A percentile compares a stretch with the other conserved stretches of the same genome.
Evolutionary conservation across 306 rosid species (phyloP).

Genomic region (Oxytropis ochrocephala): DNA sequence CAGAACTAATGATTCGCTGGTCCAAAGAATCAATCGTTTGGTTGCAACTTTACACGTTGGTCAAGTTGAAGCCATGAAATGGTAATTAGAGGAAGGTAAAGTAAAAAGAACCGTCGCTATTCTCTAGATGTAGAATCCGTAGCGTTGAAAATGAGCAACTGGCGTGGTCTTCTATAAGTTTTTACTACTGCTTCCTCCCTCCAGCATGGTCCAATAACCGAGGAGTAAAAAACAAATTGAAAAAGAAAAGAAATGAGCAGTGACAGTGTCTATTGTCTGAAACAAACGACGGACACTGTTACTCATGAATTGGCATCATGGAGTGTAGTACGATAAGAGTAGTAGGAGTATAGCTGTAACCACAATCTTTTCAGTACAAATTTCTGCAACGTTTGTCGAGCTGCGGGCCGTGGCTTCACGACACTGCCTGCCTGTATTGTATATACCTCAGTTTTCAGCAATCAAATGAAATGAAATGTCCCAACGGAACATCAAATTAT

Average conservation of each 20-base stretch:
- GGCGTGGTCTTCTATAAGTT: not conserved
- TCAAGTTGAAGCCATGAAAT: slow-evolving; percentile 14
- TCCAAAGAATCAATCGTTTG: not conserved
- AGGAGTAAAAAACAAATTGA: not conserved
- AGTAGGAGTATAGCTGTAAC: not conserved
- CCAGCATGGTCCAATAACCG: slow-evolving; percentile 7
- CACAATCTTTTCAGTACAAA: not conserved
- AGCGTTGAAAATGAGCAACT: slow-evolving; percentile 2
- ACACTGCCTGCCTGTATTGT: not conserved
- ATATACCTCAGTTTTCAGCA: not conserved
- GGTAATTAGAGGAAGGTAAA: slow-evolving; percentile 5
- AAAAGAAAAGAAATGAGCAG: not conserved
- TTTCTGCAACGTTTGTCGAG: not conserved
- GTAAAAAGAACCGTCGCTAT: not conserved
- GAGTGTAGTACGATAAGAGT: too few species aligned
- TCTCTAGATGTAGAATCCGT: not conserved
- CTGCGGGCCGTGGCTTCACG: not conserved
- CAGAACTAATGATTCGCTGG: not conserved
- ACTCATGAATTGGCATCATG: too few species aligned
- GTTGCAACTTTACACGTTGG: slow-evolving; percentile 13
- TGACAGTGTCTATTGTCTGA: not conserved
- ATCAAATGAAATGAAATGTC: not conserved
- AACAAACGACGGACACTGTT: not conserved
- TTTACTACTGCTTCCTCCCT: not conserved
- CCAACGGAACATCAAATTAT: not conserved